These are phyloP conservation scores for Neurospora crassa DNA, from an alignment of 2,329 filamentous ascomycete species.

Conservation along the genomic window DNA sequence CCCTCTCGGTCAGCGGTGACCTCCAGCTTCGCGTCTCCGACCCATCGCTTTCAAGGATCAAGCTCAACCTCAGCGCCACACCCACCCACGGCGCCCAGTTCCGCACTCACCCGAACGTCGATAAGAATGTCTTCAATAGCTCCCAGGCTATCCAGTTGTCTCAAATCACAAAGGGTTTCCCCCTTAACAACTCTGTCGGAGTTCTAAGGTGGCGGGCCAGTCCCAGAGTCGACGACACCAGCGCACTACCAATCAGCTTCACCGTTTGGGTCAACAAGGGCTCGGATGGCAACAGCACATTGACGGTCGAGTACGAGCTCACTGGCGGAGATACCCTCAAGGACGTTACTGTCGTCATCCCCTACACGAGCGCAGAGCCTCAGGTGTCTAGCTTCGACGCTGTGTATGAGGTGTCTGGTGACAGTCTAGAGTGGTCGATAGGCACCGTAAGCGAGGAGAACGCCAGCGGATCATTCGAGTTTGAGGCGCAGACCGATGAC, in stretches of 20 bases:
- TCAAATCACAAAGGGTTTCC: conserved; percentile 80
- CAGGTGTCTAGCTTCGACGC: conserved; percentile 89
- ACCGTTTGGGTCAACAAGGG: conserved; percentile 96
- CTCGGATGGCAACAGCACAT: conserved; percentile 67
- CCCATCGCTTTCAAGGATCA: conserved; percentile 81
- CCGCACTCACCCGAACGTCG: conserved; percentile 92
- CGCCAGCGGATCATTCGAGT: conserved; percentile 81
- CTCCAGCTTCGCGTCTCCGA: conserved; percentile 86
- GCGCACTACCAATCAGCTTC: conserved; percentile 84
- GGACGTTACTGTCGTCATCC: conserved; percentile 81
- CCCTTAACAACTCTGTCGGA: conserved; percentile 85
- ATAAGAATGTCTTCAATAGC: conserved; percentile 76
- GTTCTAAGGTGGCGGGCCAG: conserved; percentile 88
- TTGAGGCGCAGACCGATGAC: conserved; percentile 78
- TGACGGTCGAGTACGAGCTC: conserved; percentile 94
- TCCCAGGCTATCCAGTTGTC: conserved; percentile 82
- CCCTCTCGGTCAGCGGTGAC: conserved; percentile 83
- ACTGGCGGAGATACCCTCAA: conserved; percentile 69
- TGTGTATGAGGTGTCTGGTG: conserved; percentile 85
- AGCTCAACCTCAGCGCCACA: conserved; percentile 67
- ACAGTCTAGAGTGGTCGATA: conserved; percentile 89
- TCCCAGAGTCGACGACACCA: conserved; percentile 69
- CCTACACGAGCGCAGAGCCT: conserved; percentile 77
- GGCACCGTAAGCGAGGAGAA: conserved; percentile 78
- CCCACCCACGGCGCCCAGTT: conserved; percentile 81